Evolutionary conservation across 2,329 filamentous ascomycete species (phyloP).

Genomic region (Sporothrix sp.): DNA sequence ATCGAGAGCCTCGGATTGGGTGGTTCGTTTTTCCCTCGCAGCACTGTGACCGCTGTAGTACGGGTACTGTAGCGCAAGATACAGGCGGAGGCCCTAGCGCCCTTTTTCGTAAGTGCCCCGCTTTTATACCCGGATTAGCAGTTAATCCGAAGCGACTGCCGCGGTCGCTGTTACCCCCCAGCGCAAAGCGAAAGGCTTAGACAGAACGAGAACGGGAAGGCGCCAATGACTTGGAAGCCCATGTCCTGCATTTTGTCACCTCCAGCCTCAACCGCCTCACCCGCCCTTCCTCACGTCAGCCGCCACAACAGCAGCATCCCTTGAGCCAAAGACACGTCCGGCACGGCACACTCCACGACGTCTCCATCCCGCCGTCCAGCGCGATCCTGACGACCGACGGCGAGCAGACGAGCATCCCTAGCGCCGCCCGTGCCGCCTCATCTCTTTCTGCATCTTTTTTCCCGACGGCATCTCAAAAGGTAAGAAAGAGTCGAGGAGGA

Average conservation of each 20-base stretch:
- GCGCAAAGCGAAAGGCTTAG: slow-evolving; percentile 1
- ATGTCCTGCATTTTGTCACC: too few species aligned
- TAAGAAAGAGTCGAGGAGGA: not conserved
- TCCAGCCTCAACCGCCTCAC: not conserved
- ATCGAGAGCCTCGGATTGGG: slow-evolving; percentile 18
- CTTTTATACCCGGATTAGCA: slow-evolving; percentile 14
- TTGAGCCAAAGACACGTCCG: not conserved
- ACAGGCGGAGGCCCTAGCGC: not conserved
- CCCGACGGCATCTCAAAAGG: not conserved
- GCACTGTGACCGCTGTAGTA: not conserved
- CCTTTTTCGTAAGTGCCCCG: too few species aligned
- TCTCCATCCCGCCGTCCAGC: not conserved
- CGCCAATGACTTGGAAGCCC: slow-evolving; percentile 10
- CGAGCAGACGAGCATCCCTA: not conserved
- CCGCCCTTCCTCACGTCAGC: not conserved
- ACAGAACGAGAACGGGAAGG: not conserved
- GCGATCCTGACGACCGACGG: not conserved
- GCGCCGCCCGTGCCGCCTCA: not conserved
- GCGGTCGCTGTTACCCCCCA: not conserved
- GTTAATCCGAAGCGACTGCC: slow-evolving; percentile 11
- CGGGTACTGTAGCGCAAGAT: not conserved
- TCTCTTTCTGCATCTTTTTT: not conserved
- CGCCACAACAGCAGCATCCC: not conserved
- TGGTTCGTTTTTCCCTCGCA: not conserved
- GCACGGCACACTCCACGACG: not conserved